Conservation (phyloP, 2,329 filamentous ascomycete genomes). For the Phialophora macrospora region DNA sequence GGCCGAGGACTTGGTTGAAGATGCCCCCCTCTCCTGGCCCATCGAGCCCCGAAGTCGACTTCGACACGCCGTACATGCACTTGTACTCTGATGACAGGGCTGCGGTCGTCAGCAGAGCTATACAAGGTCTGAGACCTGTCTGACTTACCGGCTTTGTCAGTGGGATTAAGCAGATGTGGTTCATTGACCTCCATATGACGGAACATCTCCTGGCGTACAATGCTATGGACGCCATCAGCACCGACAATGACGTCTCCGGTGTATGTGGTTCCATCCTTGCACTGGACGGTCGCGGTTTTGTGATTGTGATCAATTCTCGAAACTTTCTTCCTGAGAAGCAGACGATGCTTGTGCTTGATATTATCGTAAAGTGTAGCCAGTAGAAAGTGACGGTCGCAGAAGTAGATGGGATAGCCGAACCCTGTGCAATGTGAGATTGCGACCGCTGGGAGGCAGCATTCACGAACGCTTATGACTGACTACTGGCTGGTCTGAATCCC, state of each 20-base stretch:
- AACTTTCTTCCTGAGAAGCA: constrained; percentile 16
- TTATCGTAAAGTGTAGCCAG: constrained; percentile 40
- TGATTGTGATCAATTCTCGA: constrained; percentile 14
- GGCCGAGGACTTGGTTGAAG: constrained; percentile 31
- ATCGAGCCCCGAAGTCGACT: constrained; percentile 10
- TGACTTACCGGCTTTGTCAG: constrained; percentile 17
- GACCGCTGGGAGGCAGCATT: neutral
- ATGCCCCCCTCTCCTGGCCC: constrained; percentile 34
- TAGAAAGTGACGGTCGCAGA: constrained; percentile 40
- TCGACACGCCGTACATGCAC: constrained; percentile 44
- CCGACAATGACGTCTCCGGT: constrained; percentile 49
- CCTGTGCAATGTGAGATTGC: neutral
- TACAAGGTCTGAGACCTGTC: neutral
- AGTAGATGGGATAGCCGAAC: constrained; percentile 36
- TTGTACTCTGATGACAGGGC: constrained; percentile 40
- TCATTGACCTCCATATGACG: constrained; percentile 30
- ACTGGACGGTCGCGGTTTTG: constrained; percentile 42
- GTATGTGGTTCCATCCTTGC: constrained; percentile 45
- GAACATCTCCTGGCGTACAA: constrained; percentile 45
- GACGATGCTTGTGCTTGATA: constrained; percentile 29
- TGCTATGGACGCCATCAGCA: constrained; percentile 53
- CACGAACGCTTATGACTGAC: constrained; percentile 1
- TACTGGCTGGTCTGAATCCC: neutral
- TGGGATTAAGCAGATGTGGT: constrained; percentile 17
- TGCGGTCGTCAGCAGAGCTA: constrained; percentile 13